Evolutionary conservation across 2,329 filamentous ascomycete species (phyloP).

Genomic region (Lasiodiplodia sp.): DNA sequence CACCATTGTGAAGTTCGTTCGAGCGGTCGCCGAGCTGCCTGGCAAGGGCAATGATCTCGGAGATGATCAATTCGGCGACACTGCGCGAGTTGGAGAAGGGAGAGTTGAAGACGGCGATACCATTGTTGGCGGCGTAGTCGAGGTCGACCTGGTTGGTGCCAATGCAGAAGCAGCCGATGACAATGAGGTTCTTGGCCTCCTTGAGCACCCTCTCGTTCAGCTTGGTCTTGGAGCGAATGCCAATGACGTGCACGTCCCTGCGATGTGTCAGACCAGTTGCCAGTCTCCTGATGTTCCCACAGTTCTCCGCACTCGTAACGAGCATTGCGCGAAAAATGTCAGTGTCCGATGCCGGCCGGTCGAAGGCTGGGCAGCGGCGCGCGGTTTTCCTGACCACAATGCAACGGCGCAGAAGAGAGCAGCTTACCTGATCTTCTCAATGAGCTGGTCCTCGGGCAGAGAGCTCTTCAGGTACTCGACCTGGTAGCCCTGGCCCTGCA

Average conservation of each 20-base stretch:
- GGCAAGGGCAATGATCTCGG: conserved; percentile 88
- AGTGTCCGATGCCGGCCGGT: conserved; percentile 15
- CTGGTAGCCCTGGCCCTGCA: conserved; percentile 89
- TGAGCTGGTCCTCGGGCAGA: conserved; percentile 88
- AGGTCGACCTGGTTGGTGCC: conserved; percentile 96
- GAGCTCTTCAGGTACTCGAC: conserved; percentile 91
- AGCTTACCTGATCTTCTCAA: conserved; percentile 87
- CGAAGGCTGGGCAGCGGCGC: background rate
- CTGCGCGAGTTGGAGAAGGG: conserved; percentile 98
- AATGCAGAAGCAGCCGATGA: conserved; percentile 98
- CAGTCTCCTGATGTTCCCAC: conserved; percentile 25
- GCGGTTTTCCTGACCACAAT: background rate
- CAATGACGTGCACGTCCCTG: conserved; percentile 95
- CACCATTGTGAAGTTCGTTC: conserved; percentile 90
- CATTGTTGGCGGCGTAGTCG: conserved; percentile 79
- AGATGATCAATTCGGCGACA: conserved; percentile 95
- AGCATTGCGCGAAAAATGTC: conserved; percentile 8
- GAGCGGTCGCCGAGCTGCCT: conserved; percentile 93
- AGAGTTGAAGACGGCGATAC: conserved; percentile 98
- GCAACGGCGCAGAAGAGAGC: background rate
- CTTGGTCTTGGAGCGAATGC: conserved; percentile 97
- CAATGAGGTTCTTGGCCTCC: conserved; percentile 92
- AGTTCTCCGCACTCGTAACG: conserved; percentile 8
- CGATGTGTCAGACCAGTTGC: conserved; percentile 20
- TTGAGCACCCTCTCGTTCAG: conserved; percentile 83